Evolutionary conservation across 768 basidiomycete species (phyloP).

Genomic region (Chlorophyllum brunneum): DNA sequence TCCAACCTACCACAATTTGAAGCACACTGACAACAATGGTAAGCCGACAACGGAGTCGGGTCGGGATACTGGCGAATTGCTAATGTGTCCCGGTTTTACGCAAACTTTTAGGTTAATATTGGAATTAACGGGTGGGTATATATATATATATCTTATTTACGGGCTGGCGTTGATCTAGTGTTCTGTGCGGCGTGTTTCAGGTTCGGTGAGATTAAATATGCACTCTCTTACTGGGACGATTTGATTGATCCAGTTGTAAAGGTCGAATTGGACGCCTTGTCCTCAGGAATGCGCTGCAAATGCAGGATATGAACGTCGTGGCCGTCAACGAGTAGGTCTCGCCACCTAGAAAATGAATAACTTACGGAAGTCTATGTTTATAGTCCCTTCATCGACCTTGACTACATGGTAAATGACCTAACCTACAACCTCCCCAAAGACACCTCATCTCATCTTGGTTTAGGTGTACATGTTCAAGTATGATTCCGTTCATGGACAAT

Average conservation of each 20-base stretch:
- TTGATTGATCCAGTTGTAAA: slow-evolving; percentile 21
- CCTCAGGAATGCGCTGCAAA: slow-evolving; percentile 79
- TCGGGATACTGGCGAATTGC: too few species aligned
- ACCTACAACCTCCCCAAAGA: background rate
- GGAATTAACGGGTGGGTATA: slow-evolving; percentile 5
- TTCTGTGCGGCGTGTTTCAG: slow-evolving; percentile 30
- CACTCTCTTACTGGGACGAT: background rate
- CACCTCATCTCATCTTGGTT: background rate
- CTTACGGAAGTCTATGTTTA: background rate
- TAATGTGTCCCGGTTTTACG: too few species aligned
- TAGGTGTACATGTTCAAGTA: slow-evolving; percentile 96
- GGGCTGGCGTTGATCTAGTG: background rate
- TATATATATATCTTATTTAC: background rate
- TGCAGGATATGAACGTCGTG: slow-evolving; percentile 67
- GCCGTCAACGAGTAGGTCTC: slow-evolving; percentile 85
- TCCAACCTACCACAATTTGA: too few species aligned
- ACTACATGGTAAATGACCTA: slow-evolving; percentile 75
- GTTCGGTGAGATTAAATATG: slow-evolving; percentile 54
- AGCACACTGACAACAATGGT: too few species aligned
- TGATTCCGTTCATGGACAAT: slow-evolving; percentile 83
- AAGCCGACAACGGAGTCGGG: too few species aligned
- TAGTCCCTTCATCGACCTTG: slow-evolving; percentile 90
- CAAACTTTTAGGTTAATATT: slow-evolving; percentile 1
- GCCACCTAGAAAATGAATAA: background rate
- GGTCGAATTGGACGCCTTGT: slow-evolving; percentile 98